Evolutionary conservation across 169 alveolate genomes (phyloP).

Genomic region (Cryptosporidium viatorum): DNA sequence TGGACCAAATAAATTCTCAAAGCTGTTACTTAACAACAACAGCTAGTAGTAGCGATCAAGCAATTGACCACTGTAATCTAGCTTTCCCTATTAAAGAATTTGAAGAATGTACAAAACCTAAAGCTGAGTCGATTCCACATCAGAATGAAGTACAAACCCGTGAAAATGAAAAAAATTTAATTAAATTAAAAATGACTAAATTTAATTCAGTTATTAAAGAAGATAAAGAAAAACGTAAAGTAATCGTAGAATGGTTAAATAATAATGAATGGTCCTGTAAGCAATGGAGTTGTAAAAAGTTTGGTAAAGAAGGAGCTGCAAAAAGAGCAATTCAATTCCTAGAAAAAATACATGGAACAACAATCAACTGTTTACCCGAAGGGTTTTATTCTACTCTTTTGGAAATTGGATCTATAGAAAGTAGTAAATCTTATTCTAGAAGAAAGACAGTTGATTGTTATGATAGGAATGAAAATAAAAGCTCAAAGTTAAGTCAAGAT

Average conservation of each 20-base stretch:
- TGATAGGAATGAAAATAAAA: not conserved
- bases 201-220: conserved; percentile 51
- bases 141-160: not conserved
- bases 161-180: not conserved
- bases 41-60: conserved; percentile 42
- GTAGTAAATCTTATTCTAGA: not conserved
- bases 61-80: not conserved
- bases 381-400: conserved; percentile 61
- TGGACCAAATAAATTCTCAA: not conserved
- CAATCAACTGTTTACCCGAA: conserved; percentile 24
- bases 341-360: conserved; percentile 60
- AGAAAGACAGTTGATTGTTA: not conserved
- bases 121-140: not conserved
- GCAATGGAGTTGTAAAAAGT: conserved; percentile 74
- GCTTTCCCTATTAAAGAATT: conserved; percentile 46
- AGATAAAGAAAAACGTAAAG: conserved; percentile 65
- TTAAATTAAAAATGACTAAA: not conserved
- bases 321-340: conserved; percentile 66
- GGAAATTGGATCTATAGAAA: conserved; percentile 39
- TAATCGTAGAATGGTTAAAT: conserved; percentile 65
- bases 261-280: conserved; percentile 51
- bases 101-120: not conserved
- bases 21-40: conserved; percentile 6
- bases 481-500: not conserved
- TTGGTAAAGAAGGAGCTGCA: conserved; percentile 76